Evolutionary conservation across 768 basidiomycete species (phyloP).

Genomic region (Pleurotus salmoneostramineus): DNA sequence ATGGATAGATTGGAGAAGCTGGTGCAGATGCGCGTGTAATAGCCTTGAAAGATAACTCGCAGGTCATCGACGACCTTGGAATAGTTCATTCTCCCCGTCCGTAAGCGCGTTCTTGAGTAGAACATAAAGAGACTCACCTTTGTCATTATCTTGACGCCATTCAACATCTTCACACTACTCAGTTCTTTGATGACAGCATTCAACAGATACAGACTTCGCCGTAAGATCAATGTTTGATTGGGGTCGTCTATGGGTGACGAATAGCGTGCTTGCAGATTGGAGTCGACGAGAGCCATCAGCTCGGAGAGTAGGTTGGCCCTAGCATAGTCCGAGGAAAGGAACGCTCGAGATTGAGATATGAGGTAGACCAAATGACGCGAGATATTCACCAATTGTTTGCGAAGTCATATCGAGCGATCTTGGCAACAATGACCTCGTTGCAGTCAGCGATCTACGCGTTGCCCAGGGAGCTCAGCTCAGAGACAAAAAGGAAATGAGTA

Average conservation of each 20-base stretch:
- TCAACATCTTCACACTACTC: conserved; percentile 62
- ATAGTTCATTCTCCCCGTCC: neutral
- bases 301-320: conserved; percentile 61
- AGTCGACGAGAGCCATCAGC: conserved; percentile 53
- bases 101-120: neutral
- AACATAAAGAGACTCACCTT: conserved; percentile 33
- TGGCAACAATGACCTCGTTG: conserved; percentile 71
- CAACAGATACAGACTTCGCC: conserved; percentile 59
- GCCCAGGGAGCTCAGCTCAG: conserved; percentile 7
- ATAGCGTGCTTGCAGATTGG: conserved; percentile 47
- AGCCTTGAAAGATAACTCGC: conserved; percentile 49
- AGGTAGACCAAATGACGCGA: neutral
- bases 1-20: conserved; percentile 31
- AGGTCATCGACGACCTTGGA: conserved; percentile 51
- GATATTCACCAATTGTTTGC: conserved; percentile 61
- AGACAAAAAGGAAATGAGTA: neutral
- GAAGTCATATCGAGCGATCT: conserved; percentile 76
- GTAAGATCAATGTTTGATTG: conserved; percentile 44
- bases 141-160: conserved; percentile 63
- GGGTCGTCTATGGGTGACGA: conserved; percentile 35
- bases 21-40: conserved; percentile 55
- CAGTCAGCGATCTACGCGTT: conserved; percentile 66
- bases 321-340: conserved; percentile 1
- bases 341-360: neutral
- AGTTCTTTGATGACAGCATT: conserved; percentile 71